These are phyloP conservation scores for Fonsecaea erecta DNA, from an alignment of 2,329 filamentous ascomycete species.

Conservation along the genomic window DNA sequence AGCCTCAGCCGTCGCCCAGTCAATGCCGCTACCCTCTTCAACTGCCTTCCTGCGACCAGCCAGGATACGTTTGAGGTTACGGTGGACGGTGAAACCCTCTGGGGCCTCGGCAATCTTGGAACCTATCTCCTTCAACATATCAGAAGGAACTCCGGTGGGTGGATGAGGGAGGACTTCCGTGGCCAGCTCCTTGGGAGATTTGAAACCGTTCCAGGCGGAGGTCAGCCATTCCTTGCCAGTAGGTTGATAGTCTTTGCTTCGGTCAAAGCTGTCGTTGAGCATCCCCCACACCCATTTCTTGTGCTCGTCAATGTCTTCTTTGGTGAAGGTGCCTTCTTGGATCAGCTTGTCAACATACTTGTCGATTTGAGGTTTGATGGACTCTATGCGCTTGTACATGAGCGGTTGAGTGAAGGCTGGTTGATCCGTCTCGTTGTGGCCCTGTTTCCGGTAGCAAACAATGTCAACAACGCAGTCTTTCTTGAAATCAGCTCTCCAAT, in stretches of 20 bases:
- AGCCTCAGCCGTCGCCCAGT: conserved; percentile 96
- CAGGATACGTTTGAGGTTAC: conserved; percentile 96
- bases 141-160: conserved; percentile 76
- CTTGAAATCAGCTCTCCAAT: conserved; percentile 99
- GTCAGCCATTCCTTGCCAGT: conserved; percentile 98
- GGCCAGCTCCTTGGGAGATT: conserved; percentile 95
- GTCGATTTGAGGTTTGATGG: conserved; percentile 82
- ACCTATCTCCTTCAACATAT: conserved; percentile 79
- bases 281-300: conserved; percentile 99
- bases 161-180: conserved; percentile 92
- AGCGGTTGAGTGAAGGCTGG: conserved; percentile 98
- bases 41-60: conserved; percentile 88
- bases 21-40: conserved; percentile 88
- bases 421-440: conserved; percentile 99
- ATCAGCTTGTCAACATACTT: conserved; percentile 91
- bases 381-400: conserved; percentile 97
- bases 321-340: conserved; percentile 90
- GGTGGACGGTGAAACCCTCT: conserved; percentile 86
- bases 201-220: conserved; percentile 99
- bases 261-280: conserved; percentile 95
- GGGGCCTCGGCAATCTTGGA: conserved; percentile 77
- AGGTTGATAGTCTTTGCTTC: conserved; percentile 96
- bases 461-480: conserved; percentile 97
- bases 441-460: conserved; percentile 98
- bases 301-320: conserved; percentile 97